phyloP scores from a whole-genome alignment of 1,284 basidiomycete genomes.

The Xerocomus amazonicus region DNA sequence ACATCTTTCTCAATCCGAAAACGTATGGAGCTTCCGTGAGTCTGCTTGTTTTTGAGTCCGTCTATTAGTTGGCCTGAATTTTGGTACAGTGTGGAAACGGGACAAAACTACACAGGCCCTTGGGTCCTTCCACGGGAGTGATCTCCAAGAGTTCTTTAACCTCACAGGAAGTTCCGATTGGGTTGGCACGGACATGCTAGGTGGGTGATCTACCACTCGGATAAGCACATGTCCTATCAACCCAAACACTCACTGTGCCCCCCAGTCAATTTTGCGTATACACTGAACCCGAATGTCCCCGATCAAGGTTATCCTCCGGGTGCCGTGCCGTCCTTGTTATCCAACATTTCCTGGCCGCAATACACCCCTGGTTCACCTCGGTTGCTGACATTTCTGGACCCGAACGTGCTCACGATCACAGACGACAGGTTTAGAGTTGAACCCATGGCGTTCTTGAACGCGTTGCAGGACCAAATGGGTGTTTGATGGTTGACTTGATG shows the following conservation, averaged over 20 bases:
- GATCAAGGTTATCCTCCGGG: background rate
- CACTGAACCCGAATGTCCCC: slow-evolving; percentile 13
- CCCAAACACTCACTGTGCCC: background rate
- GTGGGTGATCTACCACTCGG: slow-evolving; percentile 3
- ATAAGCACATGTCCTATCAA: no score
- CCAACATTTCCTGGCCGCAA: slow-evolving; percentile 2
- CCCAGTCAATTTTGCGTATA: slow-evolving; percentile 18
- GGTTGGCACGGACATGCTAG: slow-evolving; percentile 19
- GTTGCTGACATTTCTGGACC: slow-evolving; percentile 17
- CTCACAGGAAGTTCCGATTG: slow-evolving; percentile 11
- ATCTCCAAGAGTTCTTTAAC: slow-evolving; percentile 20
- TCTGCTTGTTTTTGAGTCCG: background rate
- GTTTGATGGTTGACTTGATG: background rate
- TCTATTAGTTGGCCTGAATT: background rate
- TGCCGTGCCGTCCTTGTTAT: slow-evolving; percentile 2
- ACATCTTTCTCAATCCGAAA: slow-evolving; percentile 21
- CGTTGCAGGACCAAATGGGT: slow-evolving; percentile 4
- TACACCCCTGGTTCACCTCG: background rate
- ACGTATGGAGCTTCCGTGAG: slow-evolving; percentile 32
- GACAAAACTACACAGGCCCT: slow-evolving; percentile 9
- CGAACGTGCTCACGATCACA: slow-evolving; percentile 12
- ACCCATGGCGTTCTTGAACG: slow-evolving; percentile 10
- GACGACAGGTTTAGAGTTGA: slow-evolving; percentile 13
- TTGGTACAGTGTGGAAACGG: slow-evolving; percentile 10
- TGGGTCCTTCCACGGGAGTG: slow-evolving; percentile 15